A percentile compares a stretch with the other conserved stretches of the same genome.
phyloP scores from a whole-genome alignment of 768 basidiomycete genomes.

The Leccinum arenicola region DNA sequence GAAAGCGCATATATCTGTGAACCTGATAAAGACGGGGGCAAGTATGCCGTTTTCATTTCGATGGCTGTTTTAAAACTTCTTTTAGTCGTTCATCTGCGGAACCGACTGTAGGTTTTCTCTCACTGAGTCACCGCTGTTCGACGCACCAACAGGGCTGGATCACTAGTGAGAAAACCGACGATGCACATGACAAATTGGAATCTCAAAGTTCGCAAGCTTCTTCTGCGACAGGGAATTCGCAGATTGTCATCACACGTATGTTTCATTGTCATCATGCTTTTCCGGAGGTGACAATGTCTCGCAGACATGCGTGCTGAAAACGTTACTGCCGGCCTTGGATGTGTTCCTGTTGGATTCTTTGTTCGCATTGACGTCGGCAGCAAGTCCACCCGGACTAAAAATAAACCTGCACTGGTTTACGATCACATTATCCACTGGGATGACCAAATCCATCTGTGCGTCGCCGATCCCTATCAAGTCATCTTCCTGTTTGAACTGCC shows the following conservation, averaged over 20 bases:
- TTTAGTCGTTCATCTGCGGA: slow-evolving; percentile 3
- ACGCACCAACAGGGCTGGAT: neutral
- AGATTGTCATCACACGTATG: slow-evolving; percentile 6
- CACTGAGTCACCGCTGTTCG: neutral
- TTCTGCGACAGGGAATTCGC: neutral
- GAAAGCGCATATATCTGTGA: neutral
- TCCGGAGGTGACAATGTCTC: neutral
- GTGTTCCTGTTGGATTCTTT: slow-evolving; percentile 18
- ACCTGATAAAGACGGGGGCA: neutral
- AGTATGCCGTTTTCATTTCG: neutral
- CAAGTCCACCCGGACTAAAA: slow-evolving; percentile 6
- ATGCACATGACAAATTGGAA: neutral
- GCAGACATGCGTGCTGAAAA: slow-evolving; percentile 13
- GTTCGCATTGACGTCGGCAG: slow-evolving; percentile 4
- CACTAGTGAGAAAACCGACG: neutral
- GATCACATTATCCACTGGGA: slow-evolving; percentile 13
- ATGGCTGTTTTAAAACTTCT: neutral
- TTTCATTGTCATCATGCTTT: neutral
- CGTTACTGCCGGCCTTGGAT: slow-evolving; percentile 4
- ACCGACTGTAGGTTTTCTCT: neutral
- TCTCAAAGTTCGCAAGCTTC: neutral
- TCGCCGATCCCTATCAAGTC: too few relatives aligned
- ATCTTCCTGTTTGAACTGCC: neutral
- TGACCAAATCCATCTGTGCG: neutral
- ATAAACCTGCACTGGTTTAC: neutral